Percentiles rank a stretch among this genome's conserved stretches.
Evolutionary conservation across 2,329 filamentous ascomycete species (phyloP).

Genomic region (Colletotrichum falcatum): DNA sequence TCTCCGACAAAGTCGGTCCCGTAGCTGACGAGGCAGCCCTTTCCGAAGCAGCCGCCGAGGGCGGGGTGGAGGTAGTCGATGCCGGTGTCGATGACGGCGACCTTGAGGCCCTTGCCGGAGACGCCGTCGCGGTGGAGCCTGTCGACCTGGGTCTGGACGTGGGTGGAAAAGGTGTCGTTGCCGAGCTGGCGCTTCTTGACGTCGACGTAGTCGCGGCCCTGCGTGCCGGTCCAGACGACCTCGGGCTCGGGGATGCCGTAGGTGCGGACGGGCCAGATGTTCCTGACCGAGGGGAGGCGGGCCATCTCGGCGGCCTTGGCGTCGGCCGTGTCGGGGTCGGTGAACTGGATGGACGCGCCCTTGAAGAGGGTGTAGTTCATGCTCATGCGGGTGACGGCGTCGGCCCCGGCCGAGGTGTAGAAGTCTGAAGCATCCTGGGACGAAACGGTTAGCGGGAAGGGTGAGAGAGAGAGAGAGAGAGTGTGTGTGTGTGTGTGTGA

Average conservation of each 20-base stretch:
- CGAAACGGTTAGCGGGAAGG: neutral
- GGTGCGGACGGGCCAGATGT: slow-evolving; percentile 60
- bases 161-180: slow-evolving; percentile 56
- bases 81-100: slow-evolving; percentile 67
- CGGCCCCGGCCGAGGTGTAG: slow-evolving; percentile 52
- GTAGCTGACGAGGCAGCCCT: slow-evolving; percentile 67
- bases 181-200: slow-evolving; percentile 49
- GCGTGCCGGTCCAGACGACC: slow-evolving; percentile 57
- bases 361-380: slow-evolving; percentile 65
- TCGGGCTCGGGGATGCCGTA: slow-evolving; percentile 59
- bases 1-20: slow-evolving; percentile 71
- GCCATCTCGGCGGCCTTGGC: slow-evolving; percentile 56
- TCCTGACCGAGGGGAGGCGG: slow-evolving; percentile 59
- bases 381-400: slow-evolving; percentile 58
- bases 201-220: slow-evolving; percentile 44
- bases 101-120: slow-evolving; percentile 63
- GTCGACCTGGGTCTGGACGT: slow-evolving; percentile 68
- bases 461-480: no score
- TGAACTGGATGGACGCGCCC: slow-evolving; percentile 65
- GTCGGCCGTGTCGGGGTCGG: slow-evolving; percentile 58
- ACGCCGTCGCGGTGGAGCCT: slow-evolving; percentile 61
- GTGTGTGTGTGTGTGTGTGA: no score
- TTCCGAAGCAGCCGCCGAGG: slow-evolving; percentile 73
- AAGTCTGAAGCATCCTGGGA: slow-evolving; percentile 57
- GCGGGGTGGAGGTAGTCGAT: slow-evolving; percentile 73